Base-by-base conservation (phyloP, 441 rosid genomes). In the Populus hybrid region DNA sequence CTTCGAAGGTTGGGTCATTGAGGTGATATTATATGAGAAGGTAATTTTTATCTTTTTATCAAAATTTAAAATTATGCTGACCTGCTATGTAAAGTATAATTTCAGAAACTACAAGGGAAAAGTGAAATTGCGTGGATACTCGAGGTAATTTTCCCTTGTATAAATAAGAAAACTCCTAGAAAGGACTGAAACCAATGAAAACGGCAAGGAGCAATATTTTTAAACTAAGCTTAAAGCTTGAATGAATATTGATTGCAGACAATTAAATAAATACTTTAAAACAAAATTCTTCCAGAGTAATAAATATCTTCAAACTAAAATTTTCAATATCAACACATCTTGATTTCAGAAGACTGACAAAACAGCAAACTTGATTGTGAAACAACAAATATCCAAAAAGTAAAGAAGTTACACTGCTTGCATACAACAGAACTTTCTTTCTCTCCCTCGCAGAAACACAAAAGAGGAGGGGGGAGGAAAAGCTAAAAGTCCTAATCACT, bases 401-500 rank as follows among this genome's bases (percentile, higher is more conserved):
- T 12, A 69, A 80, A 30, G 46, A 40, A 40, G 4, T 40, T 40
- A 3, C 63, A 74, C 30, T 4, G 18, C 36, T 28, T 11, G 24
- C 61, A 42, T 10, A 24, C 18, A 63, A 64, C 30, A 78, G 59
- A 46, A 69, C 10, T 54, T 40, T 34, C 14, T 38, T 38, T 35
- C 40, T 23, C 21, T 59, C 66, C 36, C 8, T 24, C 69, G 4
- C 24, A 26, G 54, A 72, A 59, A 28, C 35, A 50, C 36, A n/a
- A 10, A 69, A 67, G 67, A 26, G 21, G 50, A 46, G 36, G 32
- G 30, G 74, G 23, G 21, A 40, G 57, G 8, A 21, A 21, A 74
- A 75, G 24, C 32, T 54, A 18, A 74, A 77, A 80, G 67, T 64
- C 77, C 90, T 93, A 94, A 85, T 97, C 98, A 81, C 98, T 94